phyloP scores from a whole-genome alignment of 495 filamentous ascomycete species.

The Parathielavia appendiculata region DNA sequence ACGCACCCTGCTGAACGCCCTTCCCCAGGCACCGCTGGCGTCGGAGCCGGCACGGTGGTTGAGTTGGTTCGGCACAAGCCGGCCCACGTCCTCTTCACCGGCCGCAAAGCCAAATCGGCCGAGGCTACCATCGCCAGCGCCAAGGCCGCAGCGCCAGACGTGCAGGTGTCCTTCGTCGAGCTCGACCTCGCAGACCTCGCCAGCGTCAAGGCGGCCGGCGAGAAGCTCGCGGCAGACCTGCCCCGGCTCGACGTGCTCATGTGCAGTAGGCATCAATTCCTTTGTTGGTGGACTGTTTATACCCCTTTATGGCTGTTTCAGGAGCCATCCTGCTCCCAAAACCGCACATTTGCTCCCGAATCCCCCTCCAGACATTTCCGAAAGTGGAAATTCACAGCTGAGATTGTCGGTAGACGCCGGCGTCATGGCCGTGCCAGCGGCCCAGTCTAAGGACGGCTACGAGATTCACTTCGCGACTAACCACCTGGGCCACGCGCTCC shows the following conservation, averaged over 20 bases:
- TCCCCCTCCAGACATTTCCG: too few species aligned
- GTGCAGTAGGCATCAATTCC: too few species aligned
- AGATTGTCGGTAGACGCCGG: conserved; percentile 5
- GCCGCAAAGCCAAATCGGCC: conserved; percentile 11
- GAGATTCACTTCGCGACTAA: conserved; percentile 67
- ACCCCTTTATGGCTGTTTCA: too few species aligned
- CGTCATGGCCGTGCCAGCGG: conserved; percentile 51
- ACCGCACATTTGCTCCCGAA: too few species aligned
- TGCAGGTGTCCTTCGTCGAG: conserved; percentile 6
- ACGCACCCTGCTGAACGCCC: neutral
- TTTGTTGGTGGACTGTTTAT: too few species aligned
- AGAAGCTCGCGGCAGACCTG: conserved; percentile 7
- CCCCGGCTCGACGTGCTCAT: conserved; percentile 22
- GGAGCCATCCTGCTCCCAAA: too few species aligned
- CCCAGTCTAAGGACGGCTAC: conserved; percentile 55
- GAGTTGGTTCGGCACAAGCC: conserved; percentile 7
- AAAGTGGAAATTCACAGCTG: too few species aligned
- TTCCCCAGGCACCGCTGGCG: conserved; percentile 5
- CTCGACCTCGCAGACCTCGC: conserved; percentile 15
- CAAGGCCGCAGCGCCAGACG: neutral
- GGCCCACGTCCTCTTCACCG: conserved; percentile 9
- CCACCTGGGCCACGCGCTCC: conserved; percentile 60
- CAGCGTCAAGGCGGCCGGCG: conserved; percentile 16
- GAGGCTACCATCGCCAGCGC: conserved; percentile 10
- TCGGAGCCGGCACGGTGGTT: conserved; percentile 5